A percentile compares a stretch with the other conserved stretches of the same genome.
Evolutionary conservation across 1,284 basidiomycete species (phyloP).

Genomic region (Irpex lacteus): DNA sequence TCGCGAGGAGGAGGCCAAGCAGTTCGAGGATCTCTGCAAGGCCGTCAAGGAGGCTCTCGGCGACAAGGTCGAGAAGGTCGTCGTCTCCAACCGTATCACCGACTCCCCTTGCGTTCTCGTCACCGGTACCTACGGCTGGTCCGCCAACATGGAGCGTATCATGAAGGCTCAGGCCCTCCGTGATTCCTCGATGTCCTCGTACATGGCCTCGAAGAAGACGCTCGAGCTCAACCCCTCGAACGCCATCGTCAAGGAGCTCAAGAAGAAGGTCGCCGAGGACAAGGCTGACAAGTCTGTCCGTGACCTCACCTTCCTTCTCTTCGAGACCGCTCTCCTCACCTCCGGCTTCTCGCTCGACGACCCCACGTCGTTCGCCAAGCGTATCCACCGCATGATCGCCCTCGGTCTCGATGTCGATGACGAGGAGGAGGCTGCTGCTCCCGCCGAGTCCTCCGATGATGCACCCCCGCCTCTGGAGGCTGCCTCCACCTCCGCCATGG

Average conservation of each 20-base stretch:
- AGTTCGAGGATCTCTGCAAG: slow-evolving; percentile 89
- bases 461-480: slow-evolving; percentile 49
- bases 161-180: slow-evolving; percentile 99
- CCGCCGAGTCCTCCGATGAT: slow-evolving; percentile 33
- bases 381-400: slow-evolving; percentile 96
- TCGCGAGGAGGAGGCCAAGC: slow-evolving; percentile 86
- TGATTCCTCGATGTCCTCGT: slow-evolving; percentile 98
- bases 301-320: slow-evolving; percentile 93
- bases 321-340: slow-evolving; percentile 94
- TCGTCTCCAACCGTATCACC: slow-evolving; percentile 96
- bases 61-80: slow-evolving; percentile 99
- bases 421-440: slow-evolving; percentile 47
- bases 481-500: slow-evolving; percentile 76
- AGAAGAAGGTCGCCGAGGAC: slow-evolving; percentile 93
- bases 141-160: slow-evolving; percentile 99
- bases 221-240: slow-evolving; percentile 96
- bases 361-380: slow-evolving; percentile 92
- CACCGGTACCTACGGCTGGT: slow-evolving; percentile 99
- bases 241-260: slow-evolving; percentile 95
- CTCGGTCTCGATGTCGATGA: slow-evolving; percentile 85
- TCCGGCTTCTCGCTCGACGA: slow-evolving; percentile 96
- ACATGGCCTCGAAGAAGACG: slow-evolving; percentile 99
- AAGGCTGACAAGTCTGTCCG: slow-evolving; percentile 98
- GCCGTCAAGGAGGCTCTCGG: slow-evolving; percentile 98
- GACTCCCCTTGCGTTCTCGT: slow-evolving; percentile 97